Base-by-base conservation (phyloP, 345 rosid species). In the Citrus inodora region DNA sequence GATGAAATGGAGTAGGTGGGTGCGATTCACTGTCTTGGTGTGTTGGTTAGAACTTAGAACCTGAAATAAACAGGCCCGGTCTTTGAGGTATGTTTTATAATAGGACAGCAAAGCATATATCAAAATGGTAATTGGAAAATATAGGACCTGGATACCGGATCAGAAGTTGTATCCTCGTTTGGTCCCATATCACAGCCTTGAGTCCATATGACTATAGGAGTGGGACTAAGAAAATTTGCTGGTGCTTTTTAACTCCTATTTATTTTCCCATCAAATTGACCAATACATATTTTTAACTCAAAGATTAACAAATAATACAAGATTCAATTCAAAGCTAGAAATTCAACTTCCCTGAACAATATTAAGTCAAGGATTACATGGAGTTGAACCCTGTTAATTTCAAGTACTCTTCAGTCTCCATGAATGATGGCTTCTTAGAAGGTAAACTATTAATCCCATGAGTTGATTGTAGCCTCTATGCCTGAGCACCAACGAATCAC, bases 1-100 rank as follows among this genome's bases (percentile, higher is more conserved):
- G 88, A 80, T 78, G 76, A 82, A 80, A 78, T 85, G 77, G 79
- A 80, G 84, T 77, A 73, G 86, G 83, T 85, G 67, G 28, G 79
- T 62, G 25, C 76, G 24, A 75, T 76, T 76, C 75, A 81, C 67
- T 71, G 69, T 73, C 72, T 28, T 67, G 65, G 84, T 82, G 85
- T 74, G 72, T 84, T 84, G 81, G 88, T 79, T 86, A 64, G 74
- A 78, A 53, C 66, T 53, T 86, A 59, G 71, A 76, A 60, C 61
- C 38, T 40, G 61, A 68, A 8, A 73, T 2, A 33, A 19, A 19
- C 19, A 65, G 22, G 70, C 70, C 27, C 9, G 0, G 14, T 66
- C 24, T 35, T 66, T 19, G 25, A 21, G 14, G 0, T 17, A 33
- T 6, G 9, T 35, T 66, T 3, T 21, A 66, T 16, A 21, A 21